Evolutionary conservation across 2,329 filamentous ascomycete species (phyloP), one percentile per base, ranked within the genome.

Genomic region (Alternaria sp.): DNA sequence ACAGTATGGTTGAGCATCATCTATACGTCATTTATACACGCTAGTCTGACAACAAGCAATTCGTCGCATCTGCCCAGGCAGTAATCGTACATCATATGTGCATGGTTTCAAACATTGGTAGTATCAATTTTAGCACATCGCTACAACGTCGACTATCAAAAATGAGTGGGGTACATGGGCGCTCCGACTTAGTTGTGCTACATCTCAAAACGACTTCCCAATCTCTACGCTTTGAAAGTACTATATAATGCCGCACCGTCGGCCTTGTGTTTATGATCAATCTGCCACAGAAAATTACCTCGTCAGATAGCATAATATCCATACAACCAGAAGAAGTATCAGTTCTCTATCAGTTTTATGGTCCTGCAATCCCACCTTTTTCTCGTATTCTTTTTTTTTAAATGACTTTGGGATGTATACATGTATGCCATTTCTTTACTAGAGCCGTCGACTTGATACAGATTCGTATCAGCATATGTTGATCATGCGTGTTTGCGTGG

Each of bases 21-120:
- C 14, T 6, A 32, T 54, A 48, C 49, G 49, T 58, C 56, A 58
- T 58, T 12, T 9, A n/a, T 28, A 36, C 28, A 16, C 32, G 30
- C 27, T 3, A 52, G 28, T 18, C 18, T n/a, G 38, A 8, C 3
- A 38, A 18, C 18, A 20, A 22, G 20, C 22, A 30, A 22, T 12
- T 4, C 5, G 22, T 16, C 5, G 8, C 4, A 4, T 57, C 36
- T 45, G 16, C 14, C 28, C 10, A 16, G 20, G 16, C 28, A 44
- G 20, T n/a, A 34, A n/a, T 7, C 43, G 28, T 45, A 14, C 46
- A 30, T 25, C n/a, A 4, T 28, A 30, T 38, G 12, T 6, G 28
- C 7, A 5, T n/a, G 20, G 3, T 20, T 34, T 9, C 20, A 27
- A 34, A 8, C 11, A 14, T 28, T 8, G 18, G 36, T 22, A 8